phyloP scores from a whole-genome alignment of 164 flowering plant genomes.

The Akebia trifoliata region DNA sequence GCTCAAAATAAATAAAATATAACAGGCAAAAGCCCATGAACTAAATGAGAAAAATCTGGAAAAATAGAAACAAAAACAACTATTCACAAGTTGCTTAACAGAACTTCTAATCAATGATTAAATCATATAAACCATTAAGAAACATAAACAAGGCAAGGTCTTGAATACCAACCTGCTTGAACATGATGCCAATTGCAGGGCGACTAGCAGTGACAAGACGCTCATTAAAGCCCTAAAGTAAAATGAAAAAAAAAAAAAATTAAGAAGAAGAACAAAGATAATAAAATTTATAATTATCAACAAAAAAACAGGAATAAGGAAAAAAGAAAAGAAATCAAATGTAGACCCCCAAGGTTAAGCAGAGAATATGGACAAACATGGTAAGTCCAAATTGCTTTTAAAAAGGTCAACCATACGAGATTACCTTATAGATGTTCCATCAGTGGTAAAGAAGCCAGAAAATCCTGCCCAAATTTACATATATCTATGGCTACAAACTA shows the following conservation, averaged over 20 bases:
- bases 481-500: too few relatives aligned
- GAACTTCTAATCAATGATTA: not conserved
- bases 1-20: too few relatives aligned
- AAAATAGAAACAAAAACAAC: too few relatives aligned
- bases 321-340: too few relatives aligned
- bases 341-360: too few relatives aligned
- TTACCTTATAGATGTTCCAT: not conserved
- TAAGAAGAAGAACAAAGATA: not conserved
- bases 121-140: not conserved
- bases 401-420: slow-evolving; percentile 1
- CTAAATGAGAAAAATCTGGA: not conserved
- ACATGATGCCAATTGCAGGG: slow-evolving; percentile 89
- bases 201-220: slow-evolving; percentile 88
- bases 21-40: not conserved
- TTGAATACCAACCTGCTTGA: slow-evolving; percentile 72
- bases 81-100: not conserved
- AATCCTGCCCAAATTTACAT: not conserved
- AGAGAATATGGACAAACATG: too few relatives aligned
- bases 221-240: slow-evolving; percentile 85
- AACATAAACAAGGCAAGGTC: slow-evolving; percentile 1
- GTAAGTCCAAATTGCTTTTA: not conserved
- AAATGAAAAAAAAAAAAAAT: not conserved
- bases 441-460: not conserved
- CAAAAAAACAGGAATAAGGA: not conserved
- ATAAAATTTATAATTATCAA: not conserved